phyloP scores from a whole-genome alignment of 257 asterid species.

The Dorcoceras hygrometricum region DNA sequence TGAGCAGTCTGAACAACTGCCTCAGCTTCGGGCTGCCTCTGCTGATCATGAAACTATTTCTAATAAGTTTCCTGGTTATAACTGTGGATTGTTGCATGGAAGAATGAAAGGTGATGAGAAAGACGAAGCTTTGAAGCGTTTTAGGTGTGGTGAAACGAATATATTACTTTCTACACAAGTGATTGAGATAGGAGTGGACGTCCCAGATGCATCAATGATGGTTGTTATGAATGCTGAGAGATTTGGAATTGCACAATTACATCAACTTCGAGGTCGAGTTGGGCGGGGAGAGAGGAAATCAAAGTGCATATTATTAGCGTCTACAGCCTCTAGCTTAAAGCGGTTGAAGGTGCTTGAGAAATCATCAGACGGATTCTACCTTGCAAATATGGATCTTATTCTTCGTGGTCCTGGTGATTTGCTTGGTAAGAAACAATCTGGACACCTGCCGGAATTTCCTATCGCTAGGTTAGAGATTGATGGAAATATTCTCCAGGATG shows the following conservation, averaged over 20 bases:
- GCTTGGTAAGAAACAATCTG: constrained; percentile 92
- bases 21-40: constrained; percentile 90
- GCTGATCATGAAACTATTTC: constrained; percentile 70
- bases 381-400: constrained; percentile 86
- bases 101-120: constrained; percentile 79
- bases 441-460: constrained; percentile 94
- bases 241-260: constrained; percentile 89
- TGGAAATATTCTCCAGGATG: constrained; percentile 83
- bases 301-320: constrained; percentile 59
- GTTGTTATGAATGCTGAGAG: constrained; percentile 96
- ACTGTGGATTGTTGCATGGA: constrained; percentile 85
- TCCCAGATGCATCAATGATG: constrained; percentile 98
- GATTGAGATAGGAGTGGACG: constrained; percentile 90
- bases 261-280: constrained; percentile 92
- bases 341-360: constrained; percentile 79
- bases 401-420: constrained; percentile 96
- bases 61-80: constrained; percentile 48
- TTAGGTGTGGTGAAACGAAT: constrained; percentile 70
- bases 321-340: constrained; percentile 54
- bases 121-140: constrained; percentile 68
- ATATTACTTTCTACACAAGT: constrained; percentile 91
- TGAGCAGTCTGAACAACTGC: constrained; percentile 84
- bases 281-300: constrained; percentile 92
- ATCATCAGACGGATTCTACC: constrained; percentile 77
- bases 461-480: constrained; percentile 86